Percentiles rank a stretch among this genome's conserved stretches.
Evolutionary conservation across 306 rosid genomes (phyloP).

Genomic region (Lagenaria siceraria): DNA sequence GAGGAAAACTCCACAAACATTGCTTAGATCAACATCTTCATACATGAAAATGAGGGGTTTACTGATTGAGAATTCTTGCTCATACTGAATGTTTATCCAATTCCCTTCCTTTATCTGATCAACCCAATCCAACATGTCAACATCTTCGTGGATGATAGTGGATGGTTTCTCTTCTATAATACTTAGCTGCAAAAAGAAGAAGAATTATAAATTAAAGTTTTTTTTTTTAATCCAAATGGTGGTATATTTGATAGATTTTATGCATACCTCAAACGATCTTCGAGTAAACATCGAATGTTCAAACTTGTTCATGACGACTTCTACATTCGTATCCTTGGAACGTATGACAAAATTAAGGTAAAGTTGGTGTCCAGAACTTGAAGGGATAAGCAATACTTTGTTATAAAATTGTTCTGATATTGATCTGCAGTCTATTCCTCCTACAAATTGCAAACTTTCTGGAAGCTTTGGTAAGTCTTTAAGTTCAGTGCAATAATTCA

Average conservation of each 20-base stretch:
- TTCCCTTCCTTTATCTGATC: not conserved
- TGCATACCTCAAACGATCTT: not conserved
- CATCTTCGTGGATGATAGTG: no score
- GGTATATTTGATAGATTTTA: no score
- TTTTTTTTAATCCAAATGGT: not conserved
- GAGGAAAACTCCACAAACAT: not conserved
- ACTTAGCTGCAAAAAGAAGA: not conserved
- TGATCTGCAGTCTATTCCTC: not conserved
- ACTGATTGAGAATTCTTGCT: not conserved
- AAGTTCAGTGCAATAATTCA: conserved; percentile 2
- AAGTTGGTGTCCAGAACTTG: not conserved
- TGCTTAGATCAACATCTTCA: not conserved
- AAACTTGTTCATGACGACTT: not conserved
- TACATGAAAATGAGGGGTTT: no score
- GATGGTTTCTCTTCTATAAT: not conserved
- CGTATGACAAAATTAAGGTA: not conserved
- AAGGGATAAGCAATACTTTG: not conserved
- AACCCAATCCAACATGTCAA: not conserved
- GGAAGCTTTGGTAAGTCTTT: conserved; percentile 3
- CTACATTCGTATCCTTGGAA: not conserved
- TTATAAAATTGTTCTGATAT: not conserved
- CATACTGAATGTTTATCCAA: not conserved
- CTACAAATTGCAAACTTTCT: not conserved
- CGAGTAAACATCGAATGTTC: not conserved
- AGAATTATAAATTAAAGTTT: not conserved